Base-by-base conservation (phyloP, 768 basidiomycete species). In the Lactarius sanguifluus region DNA sequence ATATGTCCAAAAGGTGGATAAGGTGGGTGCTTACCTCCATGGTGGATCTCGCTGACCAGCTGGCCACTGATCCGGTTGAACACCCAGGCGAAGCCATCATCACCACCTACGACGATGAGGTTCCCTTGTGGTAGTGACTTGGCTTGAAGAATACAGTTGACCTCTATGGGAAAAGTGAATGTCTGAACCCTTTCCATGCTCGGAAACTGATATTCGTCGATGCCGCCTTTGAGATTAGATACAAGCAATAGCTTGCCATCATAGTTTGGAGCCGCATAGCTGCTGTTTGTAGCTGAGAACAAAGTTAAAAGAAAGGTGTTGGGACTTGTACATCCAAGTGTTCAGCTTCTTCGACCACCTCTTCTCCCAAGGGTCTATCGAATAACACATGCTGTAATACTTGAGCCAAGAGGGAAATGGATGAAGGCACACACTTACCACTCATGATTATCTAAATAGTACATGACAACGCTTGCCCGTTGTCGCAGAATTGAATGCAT, bases 31-130 rank as follows among this genome's bases (percentile, higher is more conserved):
- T 23, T 30, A 58, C 58, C 34, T 45, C 43, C 43, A 47, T 59
- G 59, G 9, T 45, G 59, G 45, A 59, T 59, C 59, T 59, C 20
- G 20, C 38, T 34, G 3, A 59, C 60, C 15, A 52, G 60, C 23
- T 61, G 60, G n/a, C 60, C 47, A 25, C 60, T 61, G n/a, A 52
- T 61, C 12, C 47, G 6, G 25, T 61, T 61, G 60, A 61, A 61
- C 32, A 61, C 30, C 4, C 13, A 13, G 38, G 60, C 34, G 20
- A 34, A 50, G 34, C 60, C 60, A 25, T 52, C 12, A 38, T 61
- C 34, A 20, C 60, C 47, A 38, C 60, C 59, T 30, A 43, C 2
- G 15, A 61, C 59, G 5, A 61, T 32, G 32, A 61, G 59, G 23
- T 61, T 50, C 60, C 45, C 23, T 12, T n/a, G 34, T 28, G 60